Conservation (phyloP, 768 basidiomycete genomes). For the Wakefieldia striispora region DNA sequence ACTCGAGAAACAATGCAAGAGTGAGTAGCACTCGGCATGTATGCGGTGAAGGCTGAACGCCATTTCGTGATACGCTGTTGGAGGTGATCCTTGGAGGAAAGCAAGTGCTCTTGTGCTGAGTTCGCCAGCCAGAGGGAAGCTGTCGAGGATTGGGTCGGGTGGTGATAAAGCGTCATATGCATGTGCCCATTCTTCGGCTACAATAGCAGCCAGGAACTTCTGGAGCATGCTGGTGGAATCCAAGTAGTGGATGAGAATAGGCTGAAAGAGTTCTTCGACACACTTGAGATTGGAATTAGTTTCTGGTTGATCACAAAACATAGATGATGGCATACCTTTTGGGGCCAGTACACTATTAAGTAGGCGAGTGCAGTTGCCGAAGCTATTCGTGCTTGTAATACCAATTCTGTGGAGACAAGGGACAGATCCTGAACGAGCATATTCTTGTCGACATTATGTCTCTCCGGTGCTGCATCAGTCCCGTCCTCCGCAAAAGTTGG, state of each 20-base stretch:
- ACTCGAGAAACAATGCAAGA: slow-evolving; percentile 79
- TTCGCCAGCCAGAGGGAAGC: slow-evolving; percentile 58
- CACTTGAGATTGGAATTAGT: slow-evolving; percentile 24
- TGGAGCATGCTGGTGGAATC: slow-evolving; percentile 91
- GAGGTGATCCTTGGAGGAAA: slow-evolving; percentile 74
- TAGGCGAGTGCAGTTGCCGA: slow-evolving; percentile 75
- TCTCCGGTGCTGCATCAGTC: slow-evolving; percentile 46
- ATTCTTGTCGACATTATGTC: slow-evolving; percentile 95
- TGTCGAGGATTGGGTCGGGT: slow-evolving; percentile 47
- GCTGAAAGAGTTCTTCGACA: slow-evolving; percentile 67
- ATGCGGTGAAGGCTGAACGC: slow-evolving; percentile 76
- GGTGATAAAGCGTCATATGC: slow-evolving; percentile 42
- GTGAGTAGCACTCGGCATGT: slow-evolving; percentile 70
- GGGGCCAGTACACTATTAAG: slow-evolving; percentile 66
- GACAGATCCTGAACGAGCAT: slow-evolving; percentile 91
- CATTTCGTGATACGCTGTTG: slow-evolving; percentile 90
- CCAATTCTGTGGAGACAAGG: slow-evolving; percentile 70
- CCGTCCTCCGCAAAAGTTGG: slow-evolving; percentile 51
- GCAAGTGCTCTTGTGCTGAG: slow-evolving; percentile 65
- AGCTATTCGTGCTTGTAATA: slow-evolving; percentile 76
- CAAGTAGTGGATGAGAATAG: slow-evolving; percentile 75
- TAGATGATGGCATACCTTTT: slow-evolving; percentile 39
- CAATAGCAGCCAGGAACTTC: slow-evolving; percentile 77
- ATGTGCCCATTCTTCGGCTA: slow-evolving; percentile 90
- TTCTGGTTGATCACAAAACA: neutral